Evolutionary conservation across 108 stramenopile genomes (phyloP).

Genomic region (Cyclotella atomus): DNA sequence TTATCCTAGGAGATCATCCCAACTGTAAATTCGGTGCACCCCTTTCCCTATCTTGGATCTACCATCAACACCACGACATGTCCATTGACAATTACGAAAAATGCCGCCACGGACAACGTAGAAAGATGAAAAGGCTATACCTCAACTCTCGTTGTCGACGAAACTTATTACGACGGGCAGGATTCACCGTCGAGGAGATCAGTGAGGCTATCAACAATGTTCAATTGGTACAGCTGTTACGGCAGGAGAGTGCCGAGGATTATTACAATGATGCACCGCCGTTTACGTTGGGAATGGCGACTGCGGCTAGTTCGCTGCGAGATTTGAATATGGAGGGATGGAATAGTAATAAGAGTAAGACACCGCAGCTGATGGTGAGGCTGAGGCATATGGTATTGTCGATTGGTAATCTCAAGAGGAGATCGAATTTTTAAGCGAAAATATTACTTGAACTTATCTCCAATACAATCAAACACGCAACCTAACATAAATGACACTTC

Average conservation of each 20-base stretch:
- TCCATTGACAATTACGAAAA: conserved; percentile 7
- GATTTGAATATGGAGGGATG: too few species aligned
- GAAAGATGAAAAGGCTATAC: conserved; percentile 13
- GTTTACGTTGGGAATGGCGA: too few species aligned
- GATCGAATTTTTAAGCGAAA: too few species aligned
- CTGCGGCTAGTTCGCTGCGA: too few species aligned
- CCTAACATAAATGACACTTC: too few species aligned
- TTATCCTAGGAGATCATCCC: conserved; percentile 21
- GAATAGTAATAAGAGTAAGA: too few species aligned
- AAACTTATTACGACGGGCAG: background rate
- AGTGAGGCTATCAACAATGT: conserved; percentile 9
- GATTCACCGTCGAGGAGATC: conserved; percentile 8
- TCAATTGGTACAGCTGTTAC: conserved; percentile 2
- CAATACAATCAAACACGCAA: too few species aligned
- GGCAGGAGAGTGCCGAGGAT: conserved; percentile 21
- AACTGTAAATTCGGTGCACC: conserved; percentile 25
- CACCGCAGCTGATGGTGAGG: too few species aligned
- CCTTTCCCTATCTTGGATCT: conserved; percentile 19
- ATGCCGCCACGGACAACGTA: background rate
- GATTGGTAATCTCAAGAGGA: too few species aligned
- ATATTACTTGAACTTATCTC: too few species aligned
- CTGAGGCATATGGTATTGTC: too few species aligned
- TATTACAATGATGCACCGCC: too few species aligned
- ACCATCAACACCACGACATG: conserved; percentile 2
- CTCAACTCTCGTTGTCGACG: conserved; percentile 6